Evolutionary conservation across 805 yeast genomes (phyloP).

Genomic region (Kodamaea lidongshanica): DNA sequence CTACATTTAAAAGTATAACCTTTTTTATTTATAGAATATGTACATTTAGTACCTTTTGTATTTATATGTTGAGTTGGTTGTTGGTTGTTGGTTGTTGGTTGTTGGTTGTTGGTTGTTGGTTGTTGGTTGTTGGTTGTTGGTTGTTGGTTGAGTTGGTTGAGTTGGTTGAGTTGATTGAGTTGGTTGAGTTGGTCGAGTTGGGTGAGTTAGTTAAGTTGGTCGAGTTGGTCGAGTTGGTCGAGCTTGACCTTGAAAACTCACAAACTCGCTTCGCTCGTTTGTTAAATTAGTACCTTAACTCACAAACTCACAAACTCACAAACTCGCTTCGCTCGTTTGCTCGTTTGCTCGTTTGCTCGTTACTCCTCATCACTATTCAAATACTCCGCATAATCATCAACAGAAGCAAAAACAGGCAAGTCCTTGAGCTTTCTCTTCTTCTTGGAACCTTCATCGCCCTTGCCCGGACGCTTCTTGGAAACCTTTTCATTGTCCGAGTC

Average conservation of each 20-base stretch:
- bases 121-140: conserved; percentile 1
- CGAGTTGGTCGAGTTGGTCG: neutral
- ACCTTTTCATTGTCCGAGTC: conserved; percentile 14
- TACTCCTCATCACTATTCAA: conserved; percentile 62
- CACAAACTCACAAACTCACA: too few species aligned
- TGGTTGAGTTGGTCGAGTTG: conserved; percentile 1
- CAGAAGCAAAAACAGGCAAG: conserved; percentile 83
- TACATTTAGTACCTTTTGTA: too few species aligned
- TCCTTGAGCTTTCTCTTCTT: conserved; percentile 56
- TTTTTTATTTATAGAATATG: too few species aligned
- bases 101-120: too few species aligned
- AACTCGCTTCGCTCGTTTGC: too few species aligned
- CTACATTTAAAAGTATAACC: too few species aligned
- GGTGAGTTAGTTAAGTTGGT: neutral
- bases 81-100: too few species aligned
- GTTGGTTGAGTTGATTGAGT: too few species aligned
- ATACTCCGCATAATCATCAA: conserved; percentile 76
- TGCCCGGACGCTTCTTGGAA: conserved; percentile 17
- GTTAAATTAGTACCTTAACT: conserved; percentile 18
- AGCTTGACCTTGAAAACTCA: too few species aligned
- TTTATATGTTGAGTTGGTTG: too few species aligned
- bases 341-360: too few species aligned
- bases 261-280: neutral
- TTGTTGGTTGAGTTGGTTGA: conserved; percentile 1
- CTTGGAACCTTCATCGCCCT: conserved; percentile 27